These are phyloP conservation scores for Anacardium occidentale DNA, from an alignment of 345 rosid genomes.

Conservation along the genomic window DNA sequence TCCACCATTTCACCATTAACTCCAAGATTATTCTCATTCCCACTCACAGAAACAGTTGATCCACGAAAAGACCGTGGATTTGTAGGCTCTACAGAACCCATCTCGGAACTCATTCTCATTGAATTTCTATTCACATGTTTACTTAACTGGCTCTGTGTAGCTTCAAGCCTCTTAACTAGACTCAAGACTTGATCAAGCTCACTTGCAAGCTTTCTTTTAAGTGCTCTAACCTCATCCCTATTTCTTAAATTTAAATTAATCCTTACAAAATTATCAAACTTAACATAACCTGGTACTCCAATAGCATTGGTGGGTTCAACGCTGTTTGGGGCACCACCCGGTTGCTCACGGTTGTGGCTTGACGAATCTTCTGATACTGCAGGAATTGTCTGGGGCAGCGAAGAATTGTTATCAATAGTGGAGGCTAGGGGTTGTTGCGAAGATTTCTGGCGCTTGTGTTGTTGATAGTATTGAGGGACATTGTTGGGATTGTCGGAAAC, in stretches of 20 bases:
- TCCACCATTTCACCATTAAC: conserved; percentile 25
- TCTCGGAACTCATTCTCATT: conserved; percentile 44
- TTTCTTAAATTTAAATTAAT: conserved; percentile 38
- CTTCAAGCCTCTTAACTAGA: conserved; percentile 43
- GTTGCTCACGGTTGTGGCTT: conserved; percentile 27
- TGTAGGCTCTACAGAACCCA: conserved; percentile 34
- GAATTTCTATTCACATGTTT: conserved; percentile 13
- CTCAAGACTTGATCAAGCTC: conserved; percentile 61
- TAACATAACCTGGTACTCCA: conserved; percentile 40
- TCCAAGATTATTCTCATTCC: conserved; percentile 24
- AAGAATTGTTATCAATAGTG: conserved; percentile 23
- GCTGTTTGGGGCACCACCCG: conserved; percentile 13
- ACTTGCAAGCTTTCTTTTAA: conserved; percentile 48
- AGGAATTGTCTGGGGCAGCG: conserved; percentile 9
- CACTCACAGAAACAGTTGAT: conserved; percentile 26
- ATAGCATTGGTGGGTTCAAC: conserved; percentile 22
- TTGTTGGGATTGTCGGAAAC: conserved; percentile 13
- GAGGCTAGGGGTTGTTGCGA: conserved; percentile 22
- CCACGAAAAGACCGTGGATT: conserved; percentile 23
- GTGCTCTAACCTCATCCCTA: conserved; percentile 35
- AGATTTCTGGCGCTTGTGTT: conserved; percentile 19
- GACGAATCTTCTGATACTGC: conserved; percentile 50
- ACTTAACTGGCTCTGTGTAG: conserved; percentile 26
- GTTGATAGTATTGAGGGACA: conserved; percentile 2
- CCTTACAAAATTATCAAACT: conserved; percentile 39